A percentile compares a stretch with the other conserved stretches of the same genome.
phyloP scores from a whole-genome alignment of 192 early-diverging fungal genomes.

The Umbelopsis ramanniana region DNA sequence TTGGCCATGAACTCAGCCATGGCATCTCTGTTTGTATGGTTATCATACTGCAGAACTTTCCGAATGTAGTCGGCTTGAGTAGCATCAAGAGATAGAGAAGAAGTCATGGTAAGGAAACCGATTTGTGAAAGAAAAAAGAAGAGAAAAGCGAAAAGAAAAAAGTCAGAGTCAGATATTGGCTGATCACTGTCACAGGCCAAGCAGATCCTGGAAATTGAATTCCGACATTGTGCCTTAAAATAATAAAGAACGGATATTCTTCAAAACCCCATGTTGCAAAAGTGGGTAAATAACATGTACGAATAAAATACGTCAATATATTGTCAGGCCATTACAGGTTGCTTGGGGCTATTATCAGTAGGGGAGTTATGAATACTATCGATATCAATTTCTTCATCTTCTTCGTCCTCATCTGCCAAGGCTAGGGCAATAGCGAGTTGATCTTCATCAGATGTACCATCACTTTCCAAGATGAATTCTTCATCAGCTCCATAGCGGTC shows the following conservation, averaged over 20 bases:
- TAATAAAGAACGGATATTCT: no score
- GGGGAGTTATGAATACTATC: conserved; percentile 23
- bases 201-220: no score
- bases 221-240: background rate
- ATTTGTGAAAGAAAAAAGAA: background rate
- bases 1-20: conserved; percentile 55
- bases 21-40: conserved; percentile 56
- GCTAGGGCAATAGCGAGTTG: conserved; percentile 32
- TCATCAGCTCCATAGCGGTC: conserved; percentile 37
- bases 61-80: conserved; percentile 4
- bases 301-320: background rate
- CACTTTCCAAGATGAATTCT: conserved; percentile 26
- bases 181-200: no score
- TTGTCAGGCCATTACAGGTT: conserved; percentile 7
- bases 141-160: background rate
- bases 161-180: background rate
- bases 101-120: background rate
- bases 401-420: conserved; percentile 31
- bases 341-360: conserved; percentile 18
- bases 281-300: no score
- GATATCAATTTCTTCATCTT: conserved; percentile 30
- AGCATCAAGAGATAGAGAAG: conserved; percentile 4
- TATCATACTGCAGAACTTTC: conserved; percentile 53
- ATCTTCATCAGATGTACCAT: conserved; percentile 29
- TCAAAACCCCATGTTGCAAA: no score